phyloP scores from a whole-genome alignment of 305 asterid species.

The Rubia tinctorum region DNA sequence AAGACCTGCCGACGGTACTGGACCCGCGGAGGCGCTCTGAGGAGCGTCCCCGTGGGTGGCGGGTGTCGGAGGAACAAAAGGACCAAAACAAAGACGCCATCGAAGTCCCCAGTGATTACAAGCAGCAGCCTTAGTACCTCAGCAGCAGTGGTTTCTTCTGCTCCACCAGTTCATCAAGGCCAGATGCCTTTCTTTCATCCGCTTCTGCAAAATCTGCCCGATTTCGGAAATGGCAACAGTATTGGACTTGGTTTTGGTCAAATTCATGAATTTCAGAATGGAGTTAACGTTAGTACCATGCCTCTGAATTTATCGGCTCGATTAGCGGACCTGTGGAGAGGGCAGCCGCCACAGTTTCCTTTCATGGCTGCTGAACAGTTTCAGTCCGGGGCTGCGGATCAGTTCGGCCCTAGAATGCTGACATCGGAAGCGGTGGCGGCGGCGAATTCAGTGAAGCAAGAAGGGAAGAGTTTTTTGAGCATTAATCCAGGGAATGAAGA shows the following conservation, averaged over 20 bases:
- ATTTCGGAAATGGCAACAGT: conserved; percentile 5
- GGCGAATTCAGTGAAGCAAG: conserved; percentile 16
- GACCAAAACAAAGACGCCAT: conserved; percentile 5
- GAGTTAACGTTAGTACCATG: background rate
- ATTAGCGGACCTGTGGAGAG: conserved; percentile 18
- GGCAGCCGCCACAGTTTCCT: conserved; percentile 18
- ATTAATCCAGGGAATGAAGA: conserved; percentile 14
- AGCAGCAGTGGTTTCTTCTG: conserved; percentile 8
- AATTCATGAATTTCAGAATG: conserved; percentile 15
- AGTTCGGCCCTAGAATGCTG: background rate
- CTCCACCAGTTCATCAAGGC: background rate
- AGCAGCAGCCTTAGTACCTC: background rate
- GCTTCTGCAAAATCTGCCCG: conserved; percentile 14
- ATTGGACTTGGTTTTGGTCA: conserved; percentile 14
- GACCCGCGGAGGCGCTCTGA: conserved; percentile 34
- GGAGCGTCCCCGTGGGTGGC: conserved; percentile 31
- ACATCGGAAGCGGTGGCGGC: conserved; percentile 1
- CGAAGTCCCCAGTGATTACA: conserved; percentile 15
- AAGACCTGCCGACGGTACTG: conserved; percentile 33
- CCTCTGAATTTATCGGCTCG: conserved; percentile 15
- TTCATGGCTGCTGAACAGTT: conserved; percentile 20
- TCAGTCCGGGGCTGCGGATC: conserved; percentile 12
- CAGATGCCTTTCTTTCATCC: conserved; percentile 19
- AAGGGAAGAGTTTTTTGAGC: conserved; percentile 16
- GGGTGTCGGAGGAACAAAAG: conserved; percentile 32